Evolutionary conservation across 208 protist genomes (phyloP).

Genomic region (Trypanosoma cruzi): DNA sequence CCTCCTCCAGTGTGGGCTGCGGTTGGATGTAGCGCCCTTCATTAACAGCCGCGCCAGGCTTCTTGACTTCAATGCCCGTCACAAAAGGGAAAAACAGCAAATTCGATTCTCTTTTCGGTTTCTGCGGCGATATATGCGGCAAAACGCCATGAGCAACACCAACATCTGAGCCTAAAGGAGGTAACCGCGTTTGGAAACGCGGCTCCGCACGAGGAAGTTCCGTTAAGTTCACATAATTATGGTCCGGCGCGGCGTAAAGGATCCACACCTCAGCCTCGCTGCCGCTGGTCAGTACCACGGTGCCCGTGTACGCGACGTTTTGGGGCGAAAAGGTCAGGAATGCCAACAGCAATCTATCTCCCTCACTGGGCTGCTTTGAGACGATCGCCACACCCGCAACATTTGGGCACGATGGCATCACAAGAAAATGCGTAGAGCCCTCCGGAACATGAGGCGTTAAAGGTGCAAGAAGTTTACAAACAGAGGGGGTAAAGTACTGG

Average conservation of each 20-base stretch:
- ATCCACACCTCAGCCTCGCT: conserved; percentile 75
- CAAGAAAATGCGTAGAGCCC: conserved; percentile 47
- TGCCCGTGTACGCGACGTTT: conserved; percentile 48
- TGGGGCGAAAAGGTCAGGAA: conserved; percentile 60
- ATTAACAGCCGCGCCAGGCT: conserved; percentile 35
- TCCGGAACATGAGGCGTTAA: conserved; percentile 48
- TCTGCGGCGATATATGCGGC: conserved; percentile 4
- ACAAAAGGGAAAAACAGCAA: conserved; percentile 65
- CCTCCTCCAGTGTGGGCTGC: conserved; percentile 53
- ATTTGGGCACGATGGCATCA: conserved; percentile 88
- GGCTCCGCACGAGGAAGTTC: conserved; percentile 27
- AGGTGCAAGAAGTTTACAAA: conserved; percentile 75
- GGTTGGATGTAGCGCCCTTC: conserved; percentile 49
- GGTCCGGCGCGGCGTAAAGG: conserved; percentile 77
- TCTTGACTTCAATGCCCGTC: conserved; percentile 69
- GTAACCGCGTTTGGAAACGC: neutral
- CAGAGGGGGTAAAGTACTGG: conserved; percentile 69
- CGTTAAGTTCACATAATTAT: conserved; percentile 61
- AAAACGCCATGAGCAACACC: neutral
- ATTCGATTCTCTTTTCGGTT: neutral
- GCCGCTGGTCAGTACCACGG: conserved; percentile 40
- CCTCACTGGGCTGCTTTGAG: conserved; percentile 5
- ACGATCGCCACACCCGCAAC: conserved; percentile 74
- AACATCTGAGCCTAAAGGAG: neutral
- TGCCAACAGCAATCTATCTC: conserved; percentile 35